Evolutionary conservation across 106 monocot genomes (phyloP).

Genomic region (Dioscorea dumetorum): DNA sequence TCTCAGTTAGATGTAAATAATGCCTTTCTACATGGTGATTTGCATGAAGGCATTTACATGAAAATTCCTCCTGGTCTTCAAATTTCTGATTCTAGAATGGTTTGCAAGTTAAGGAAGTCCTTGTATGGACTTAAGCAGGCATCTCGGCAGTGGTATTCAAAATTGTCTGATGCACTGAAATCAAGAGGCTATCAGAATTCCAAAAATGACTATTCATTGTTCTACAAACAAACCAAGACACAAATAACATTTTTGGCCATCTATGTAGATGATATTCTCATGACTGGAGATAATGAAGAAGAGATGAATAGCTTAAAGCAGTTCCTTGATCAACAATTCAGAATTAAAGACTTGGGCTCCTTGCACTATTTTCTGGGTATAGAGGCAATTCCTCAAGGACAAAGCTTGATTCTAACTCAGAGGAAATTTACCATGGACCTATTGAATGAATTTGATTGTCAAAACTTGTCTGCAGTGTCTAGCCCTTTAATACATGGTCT

Average conservation of each 20-base stretch:
- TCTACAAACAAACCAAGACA: neutral
- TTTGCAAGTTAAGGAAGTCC: neutral
- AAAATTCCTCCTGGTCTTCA: neutral
- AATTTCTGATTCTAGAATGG: neutral
- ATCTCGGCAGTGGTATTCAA: neutral
- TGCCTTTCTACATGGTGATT: neutral
- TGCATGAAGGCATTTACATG: constrained; percentile 6
- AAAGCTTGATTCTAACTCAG: neutral
- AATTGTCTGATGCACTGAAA: neutral
- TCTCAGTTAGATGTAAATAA: neutral
- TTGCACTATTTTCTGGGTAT: neutral
- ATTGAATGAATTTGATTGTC: neutral
- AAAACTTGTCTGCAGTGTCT: too few species aligned
- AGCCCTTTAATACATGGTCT: too few species aligned
- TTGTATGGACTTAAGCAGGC: constrained; percentile 7
- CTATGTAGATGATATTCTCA: neutral
- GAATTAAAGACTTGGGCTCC: neutral
- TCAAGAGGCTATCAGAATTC: neutral
- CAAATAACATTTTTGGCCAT: neutral
- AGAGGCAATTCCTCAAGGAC: neutral
- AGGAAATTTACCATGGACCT: neutral
- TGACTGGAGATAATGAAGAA: neutral
- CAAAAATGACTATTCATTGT: neutral
- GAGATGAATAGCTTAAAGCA: neutral
- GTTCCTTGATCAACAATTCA: neutral